Conservation (phyloP, 129 eudicot genomes). For the Cynara cardunculus region DNA sequence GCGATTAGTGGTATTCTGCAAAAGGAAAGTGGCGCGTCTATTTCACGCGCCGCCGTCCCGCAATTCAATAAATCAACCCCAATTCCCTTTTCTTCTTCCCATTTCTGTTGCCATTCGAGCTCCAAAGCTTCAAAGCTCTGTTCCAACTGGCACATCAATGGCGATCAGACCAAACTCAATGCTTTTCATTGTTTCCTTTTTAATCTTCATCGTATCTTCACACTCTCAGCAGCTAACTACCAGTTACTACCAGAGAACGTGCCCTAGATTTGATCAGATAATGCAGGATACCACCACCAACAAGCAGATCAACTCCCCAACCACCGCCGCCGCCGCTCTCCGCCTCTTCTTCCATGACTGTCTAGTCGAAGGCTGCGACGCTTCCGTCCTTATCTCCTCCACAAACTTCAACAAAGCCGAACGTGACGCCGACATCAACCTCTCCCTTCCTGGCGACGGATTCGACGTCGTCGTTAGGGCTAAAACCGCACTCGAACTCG, state of each 20-base stretch:
- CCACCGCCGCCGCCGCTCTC: conserved; percentile 84
- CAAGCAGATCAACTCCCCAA: conserved; percentile 85
- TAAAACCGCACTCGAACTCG: conserved; percentile 79
- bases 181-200: conserved; percentile 12
- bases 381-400: conserved; percentile 71
- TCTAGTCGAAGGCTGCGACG: conserved; percentile 75
- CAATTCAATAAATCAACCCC: background rate
- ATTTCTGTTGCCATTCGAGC: background rate
- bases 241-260: conserved; percentile 49
- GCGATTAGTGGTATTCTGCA: conserved; percentile 6
- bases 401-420: conserved; percentile 70
- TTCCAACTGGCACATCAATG: conserved; percentile 22
- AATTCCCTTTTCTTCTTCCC: background rate
- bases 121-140: background rate
- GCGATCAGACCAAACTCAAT: conserved; percentile 9
- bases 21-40: conserved; percentile 20
- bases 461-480: conserved; percentile 84
- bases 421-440: conserved; percentile 95
- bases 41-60: conserved; percentile 15
- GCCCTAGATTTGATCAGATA: conserved; percentile 68
- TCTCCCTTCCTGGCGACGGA: conserved; percentile 87
- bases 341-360: conserved; percentile 95
- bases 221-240: conserved; percentile 38
- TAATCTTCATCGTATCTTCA: conserved; percentile 19
- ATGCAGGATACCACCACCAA: conserved; percentile 65